These are phyloP conservation scores for Olyra latifolia DNA, from an alignment of 176 grass and related monocot genomes.

Conservation along the genomic window DNA sequence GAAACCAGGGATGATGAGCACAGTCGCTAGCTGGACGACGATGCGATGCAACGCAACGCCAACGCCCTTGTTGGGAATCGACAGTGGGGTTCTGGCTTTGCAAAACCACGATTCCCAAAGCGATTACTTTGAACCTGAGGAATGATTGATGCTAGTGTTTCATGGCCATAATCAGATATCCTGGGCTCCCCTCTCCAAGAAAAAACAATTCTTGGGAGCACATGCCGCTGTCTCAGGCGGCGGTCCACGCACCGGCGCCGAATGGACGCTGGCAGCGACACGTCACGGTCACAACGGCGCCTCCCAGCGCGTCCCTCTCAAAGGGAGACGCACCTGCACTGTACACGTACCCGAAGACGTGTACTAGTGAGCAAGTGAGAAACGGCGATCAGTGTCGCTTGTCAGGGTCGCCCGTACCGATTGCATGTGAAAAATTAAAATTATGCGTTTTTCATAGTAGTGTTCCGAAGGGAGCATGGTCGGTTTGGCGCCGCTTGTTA, in stretches of 20 bases:
- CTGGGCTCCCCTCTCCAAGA: neutral
- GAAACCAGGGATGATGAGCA: neutral
- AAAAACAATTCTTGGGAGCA: neutral
- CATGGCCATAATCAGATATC: neutral
- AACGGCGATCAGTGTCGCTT: neutral
- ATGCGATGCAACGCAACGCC: neutral
- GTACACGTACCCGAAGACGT: neutral
- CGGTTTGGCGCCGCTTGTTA: neutral
- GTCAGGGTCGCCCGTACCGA: neutral
- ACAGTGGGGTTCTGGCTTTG: neutral
- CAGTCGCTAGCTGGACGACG: neutral
- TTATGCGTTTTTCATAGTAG: neutral
- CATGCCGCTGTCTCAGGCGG: neutral
- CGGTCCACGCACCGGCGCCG: neutral
- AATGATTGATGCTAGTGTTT: neutral
- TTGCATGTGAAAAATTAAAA: neutral
- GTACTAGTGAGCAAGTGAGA: too few species aligned
- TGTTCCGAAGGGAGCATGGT: neutral
- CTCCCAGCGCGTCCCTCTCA: neutral
- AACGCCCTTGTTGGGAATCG: neutral
- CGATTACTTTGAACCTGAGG: neutral
- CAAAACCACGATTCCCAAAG: neutral
- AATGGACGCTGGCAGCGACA: neutral
- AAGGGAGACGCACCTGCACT: neutral
- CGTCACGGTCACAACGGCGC: neutral